Conservation (phyloP, 1,284 basidiomycete genomes). For the Heliocybe sulcata region DNA sequence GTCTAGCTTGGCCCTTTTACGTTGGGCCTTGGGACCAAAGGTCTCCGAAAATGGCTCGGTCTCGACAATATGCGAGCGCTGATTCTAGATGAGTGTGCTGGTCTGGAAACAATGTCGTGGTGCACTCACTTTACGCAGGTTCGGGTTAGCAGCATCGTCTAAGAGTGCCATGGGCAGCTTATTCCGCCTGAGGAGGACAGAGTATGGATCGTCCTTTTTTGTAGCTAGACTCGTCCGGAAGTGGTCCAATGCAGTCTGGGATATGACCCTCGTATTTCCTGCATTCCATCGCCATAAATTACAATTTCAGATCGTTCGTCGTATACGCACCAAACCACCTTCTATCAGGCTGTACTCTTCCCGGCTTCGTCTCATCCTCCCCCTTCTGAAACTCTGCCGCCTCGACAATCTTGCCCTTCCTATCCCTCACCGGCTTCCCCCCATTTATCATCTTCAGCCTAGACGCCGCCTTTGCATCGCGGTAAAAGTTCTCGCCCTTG, state of each 20-base stretch:
- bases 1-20: slow-evolving; percentile 82
- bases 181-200: slow-evolving; percentile 85
- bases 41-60: slow-evolving; percentile 91
- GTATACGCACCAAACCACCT: slow-evolving; percentile 84
- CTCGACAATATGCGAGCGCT: slow-evolving; percentile 87
- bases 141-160: slow-evolving; percentile 79
- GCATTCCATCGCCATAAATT: slow-evolving; percentile 6
- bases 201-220: slow-evolving; percentile 90
- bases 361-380: slow-evolving; percentile 82
- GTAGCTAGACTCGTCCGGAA: slow-evolving; percentile 81
- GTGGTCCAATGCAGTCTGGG: slow-evolving; percentile 91
- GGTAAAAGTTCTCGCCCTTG: slow-evolving; percentile 92
- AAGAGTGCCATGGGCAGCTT: slow-evolving; percentile 93
- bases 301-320: not conserved
- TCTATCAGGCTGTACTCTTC: slow-evolving; percentile 87
- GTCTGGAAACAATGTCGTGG: too few relatives aligned
- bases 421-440: slow-evolving; percentile 84
- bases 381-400: slow-evolving; percentile 92
- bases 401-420: slow-evolving; percentile 85
- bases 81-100: too few relatives aligned
- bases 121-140: slow-evolving; percentile 59
- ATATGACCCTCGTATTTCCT: slow-evolving; percentile 98
- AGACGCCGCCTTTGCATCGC: slow-evolving; percentile 80
- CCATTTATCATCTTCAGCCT: slow-evolving; percentile 88
- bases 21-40: slow-evolving; percentile 90